Conservation (phyloP, 805 yeast genomes). For the Wickerhamomyces kurtzmanii region DNA sequence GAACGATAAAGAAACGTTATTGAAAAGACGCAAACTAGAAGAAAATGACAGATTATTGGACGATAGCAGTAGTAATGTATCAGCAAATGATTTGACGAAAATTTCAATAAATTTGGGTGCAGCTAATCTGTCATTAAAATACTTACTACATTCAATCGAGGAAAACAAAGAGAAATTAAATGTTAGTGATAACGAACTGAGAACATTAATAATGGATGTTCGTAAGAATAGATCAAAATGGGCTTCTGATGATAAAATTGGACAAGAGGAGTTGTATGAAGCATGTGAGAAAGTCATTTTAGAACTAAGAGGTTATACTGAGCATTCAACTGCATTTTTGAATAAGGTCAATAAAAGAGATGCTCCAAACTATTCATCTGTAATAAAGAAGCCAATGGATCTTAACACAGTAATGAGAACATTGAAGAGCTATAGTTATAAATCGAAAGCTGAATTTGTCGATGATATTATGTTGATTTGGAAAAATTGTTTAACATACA, state of each 20-base stretch:
- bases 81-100: conserved; percentile 5
- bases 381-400: conserved; percentile 94
- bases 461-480: conserved; percentile 92
- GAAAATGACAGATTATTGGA: conserved; percentile 64
- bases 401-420: conserved; percentile 89
- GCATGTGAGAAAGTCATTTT: conserved; percentile 93
- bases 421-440: conserved; percentile 71
- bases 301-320: conserved; percentile 86
- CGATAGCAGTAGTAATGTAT: conserved; percentile 6
- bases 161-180: conserved; percentile 65
- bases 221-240: conserved; percentile 93
- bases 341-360: conserved; percentile 96
- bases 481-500: conserved; percentile 88
- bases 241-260: conserved; percentile 92
- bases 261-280: conserved; percentile 96
- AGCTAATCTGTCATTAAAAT: conserved; percentile 69
- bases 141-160: conserved; percentile 71
- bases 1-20: conserved; percentile 66
- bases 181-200: conserved; percentile 73
- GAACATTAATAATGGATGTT: conserved; percentile 83
- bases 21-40: conserved; percentile 68
- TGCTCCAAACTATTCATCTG: conserved; percentile 90
- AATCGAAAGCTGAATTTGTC: conserved; percentile 82
- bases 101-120: conserved; percentile 50
- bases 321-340: conserved; percentile 91